Evolutionary conservation across 2,329 filamentous ascomycete genomes (phyloP).

Genomic region (Neoascochyta sp.): DNA sequence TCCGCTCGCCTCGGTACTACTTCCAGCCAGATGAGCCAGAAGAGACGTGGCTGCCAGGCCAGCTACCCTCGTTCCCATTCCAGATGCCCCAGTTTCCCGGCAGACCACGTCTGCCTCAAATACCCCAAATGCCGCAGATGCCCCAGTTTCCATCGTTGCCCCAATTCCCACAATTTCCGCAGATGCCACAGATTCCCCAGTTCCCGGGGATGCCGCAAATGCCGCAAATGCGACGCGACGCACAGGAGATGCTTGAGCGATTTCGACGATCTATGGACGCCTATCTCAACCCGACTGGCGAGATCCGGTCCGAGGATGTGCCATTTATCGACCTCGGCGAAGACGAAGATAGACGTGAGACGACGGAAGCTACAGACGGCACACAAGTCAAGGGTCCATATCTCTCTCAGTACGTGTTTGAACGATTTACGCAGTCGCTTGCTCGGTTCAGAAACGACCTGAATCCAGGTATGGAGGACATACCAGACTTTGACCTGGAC

Average conservation of each 20-base stretch:
- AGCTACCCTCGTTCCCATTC: constrained; percentile 36
- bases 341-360: constrained; percentile 33
- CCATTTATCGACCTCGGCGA: constrained; percentile 38
- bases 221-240: constrained; percentile 29
- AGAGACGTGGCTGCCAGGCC: constrained; percentile 37
- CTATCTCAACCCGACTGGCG: constrained; percentile 43
- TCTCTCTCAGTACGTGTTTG: constrained; percentile 45
- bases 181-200: constrained; percentile 25
- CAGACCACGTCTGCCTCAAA: constrained; percentile 27
- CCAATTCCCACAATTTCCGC: constrained; percentile 31
- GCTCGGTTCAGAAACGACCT: constrained; percentile 47
- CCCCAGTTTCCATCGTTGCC: constrained; percentile 31
- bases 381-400: constrained; percentile 38
- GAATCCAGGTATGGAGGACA: constrained; percentile 32
- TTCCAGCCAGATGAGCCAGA: constrained; percentile 38
- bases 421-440: constrained; percentile 44
- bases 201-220: constrained; percentile 25
- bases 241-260: constrained; percentile 36
- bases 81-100: constrained; percentile 36
- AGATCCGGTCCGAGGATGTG: constrained; percentile 31
- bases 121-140: constrained; percentile 30
- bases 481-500: constrained; percentile 26
- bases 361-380: constrained; percentile 31
- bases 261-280: constrained; percentile 41
- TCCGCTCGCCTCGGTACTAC: constrained; percentile 36